Evolutionary conservation across 495 filamentous ascomycete genomes (phyloP), one percentile per base, ranked within the genome.

Genomic region (Elasticomyces elasticus): DNA sequence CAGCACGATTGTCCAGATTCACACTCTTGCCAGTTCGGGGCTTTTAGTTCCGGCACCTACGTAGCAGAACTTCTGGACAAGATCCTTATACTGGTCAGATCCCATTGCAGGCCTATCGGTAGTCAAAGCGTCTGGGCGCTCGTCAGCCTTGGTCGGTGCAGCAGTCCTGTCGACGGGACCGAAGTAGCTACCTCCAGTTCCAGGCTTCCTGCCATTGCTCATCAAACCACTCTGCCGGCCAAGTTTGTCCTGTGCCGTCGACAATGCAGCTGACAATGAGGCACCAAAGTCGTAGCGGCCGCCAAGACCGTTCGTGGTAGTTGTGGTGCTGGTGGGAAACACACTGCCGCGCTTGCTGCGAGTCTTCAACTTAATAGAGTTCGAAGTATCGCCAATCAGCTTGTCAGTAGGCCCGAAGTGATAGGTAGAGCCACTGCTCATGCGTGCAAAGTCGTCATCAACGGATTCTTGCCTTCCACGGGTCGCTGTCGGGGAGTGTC

Each of bases 31-130:
- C 33, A 41, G 22, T n/a, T 43, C 27, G 17, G 38, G 42, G 26
- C 22, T 60, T 27, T 48, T 57, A 48, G 55, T 62, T 60, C 62
- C 49, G 56, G 67, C 74, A 94, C 89, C 79, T 87, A 95, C 90
- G 78, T 94, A 95, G 76, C 92, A 98, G 72, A 94, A 98, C 71
- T 94, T 94, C 74, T 94, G 86, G 63, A 98, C 80, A 53, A 98
- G 76, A 68, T 98, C 92, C 65, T 89, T 83, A 69, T 97, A 96
- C 49, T 87, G 85, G 35, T 84, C 79, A 23, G 91, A 94, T 23
- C 89, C 77, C 58, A 91, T 74, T 38, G 79, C 75, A 22, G 83
- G 85, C 62, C 86, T 83, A 65, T 78, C 74, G 43, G 76, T 71
- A 10, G 72, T 67, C 43, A 80, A 63, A 23, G 74, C 68, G 64